Base-by-base conservation (phyloP, 495 filamentous ascomycete species). In the Elaphomyces granulatus region DNA sequence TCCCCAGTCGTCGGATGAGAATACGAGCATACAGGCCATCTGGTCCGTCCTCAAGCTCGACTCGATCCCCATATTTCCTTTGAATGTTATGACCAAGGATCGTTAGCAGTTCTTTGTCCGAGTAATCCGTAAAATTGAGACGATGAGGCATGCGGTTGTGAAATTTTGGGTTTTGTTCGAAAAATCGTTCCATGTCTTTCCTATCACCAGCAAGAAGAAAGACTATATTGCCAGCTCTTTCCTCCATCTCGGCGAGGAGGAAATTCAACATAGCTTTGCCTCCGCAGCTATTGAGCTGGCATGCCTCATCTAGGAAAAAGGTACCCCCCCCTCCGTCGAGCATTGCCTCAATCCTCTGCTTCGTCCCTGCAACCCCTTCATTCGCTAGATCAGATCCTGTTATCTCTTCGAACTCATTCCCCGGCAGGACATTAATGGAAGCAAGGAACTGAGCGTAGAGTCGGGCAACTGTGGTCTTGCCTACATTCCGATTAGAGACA, bases 381-480 rank as follows among this genome's bases (percentile, higher is more conserved):
- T 75, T 72, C 0, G 80, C 71, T 1, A 92, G 62, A n/a, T 61
- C 55, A 0, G 81, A 72, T 0, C 82, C 84, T 0, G 82, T 80
- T 0, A 72, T 81, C 45, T 87, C 82, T 1, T 72, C 50, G 32
- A 88, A 74, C 10, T 37, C 15, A 28, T 40, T 43, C 0, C 70
- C 67, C 0, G 73, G 58, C 15, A 83, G 59, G 4, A 73, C 68
- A 0, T 73, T 73, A 0, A 83, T 57, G 0, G 75, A 65, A 0
- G 71, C 59, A 2, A 88, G 53, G 41, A 87, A 78, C 32, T 74
- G 68, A 4, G 76, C 81, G 42, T 87, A 92, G 0, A 82, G 54
- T 4, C 81, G 67, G n/a, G 83, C 82, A 12, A 87, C 76, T 0
- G 83, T 88, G 0, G 83, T 88, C 62, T 88, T 92, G n/a, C n/a